Evolutionary conservation across 495 filamentous ascomycete species (phyloP), one percentile per base, ranked within the genome.

Genomic region (Cercophora sp.): DNA sequence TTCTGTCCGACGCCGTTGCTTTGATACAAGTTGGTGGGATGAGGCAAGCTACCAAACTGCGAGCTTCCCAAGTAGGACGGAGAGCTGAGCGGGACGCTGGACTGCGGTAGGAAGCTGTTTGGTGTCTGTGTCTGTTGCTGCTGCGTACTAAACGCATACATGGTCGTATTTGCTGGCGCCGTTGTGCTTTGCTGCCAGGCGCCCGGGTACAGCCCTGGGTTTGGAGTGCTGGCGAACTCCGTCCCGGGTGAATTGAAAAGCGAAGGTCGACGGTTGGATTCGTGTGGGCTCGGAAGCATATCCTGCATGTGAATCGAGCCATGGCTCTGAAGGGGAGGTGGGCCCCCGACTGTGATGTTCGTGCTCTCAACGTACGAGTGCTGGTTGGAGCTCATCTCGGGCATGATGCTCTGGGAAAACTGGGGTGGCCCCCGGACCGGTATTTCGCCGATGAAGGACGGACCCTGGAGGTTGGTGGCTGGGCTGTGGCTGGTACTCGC

Each of bases 271-370:
- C 70, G 59, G 20, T 60, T 59, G 0, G 59, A 41, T 25, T 69
- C 69, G 39, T 75, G 70, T 1, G 65, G 50, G 34, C 43, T 68
- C 0, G 67, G 40, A n/a, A 72, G 64, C 54, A 71, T 57, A 5
- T 74, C 69, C 22, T 61, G 59, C 19, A 72, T 48, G 6, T 65
- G 54, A 15, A 74, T 43, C 24, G 58, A 50, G 16, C 59, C 47
- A 25, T 58, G 42, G 4, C 55, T 23, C 13, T 62, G 62, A 8
- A 61, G 49, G 11, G 62, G 35, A 3, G 64, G 36, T 32, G 63
- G 68, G 16, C 31, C 43, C 8, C 47, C 49, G 51, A 27, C 51
- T 4, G 48, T n/a, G 32, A 70, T 56, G 46, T 8, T 51, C 10
- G 54, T 40, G 8, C 58, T 35, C 25, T 72, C 69, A n/a, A 67